Evolutionary conservation across 148 eudicot species (phyloP).

Genomic region (Suaeda aralocaspica): DNA sequence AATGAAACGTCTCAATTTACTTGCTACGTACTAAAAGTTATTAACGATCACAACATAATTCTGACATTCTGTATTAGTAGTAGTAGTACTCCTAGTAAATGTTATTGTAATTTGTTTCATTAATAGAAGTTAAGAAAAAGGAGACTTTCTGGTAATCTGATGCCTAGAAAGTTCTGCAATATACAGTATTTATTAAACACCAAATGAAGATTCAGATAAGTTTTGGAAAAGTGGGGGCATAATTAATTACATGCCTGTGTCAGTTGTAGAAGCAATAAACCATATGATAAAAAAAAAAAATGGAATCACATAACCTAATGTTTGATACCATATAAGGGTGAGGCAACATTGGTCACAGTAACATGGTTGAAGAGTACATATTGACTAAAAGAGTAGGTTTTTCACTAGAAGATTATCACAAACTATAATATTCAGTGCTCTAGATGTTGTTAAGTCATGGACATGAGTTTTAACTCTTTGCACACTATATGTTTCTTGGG

Average conservation of each 20-base stretch:
- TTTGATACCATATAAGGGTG: conserved; percentile 24
- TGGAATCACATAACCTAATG: conserved; percentile 16
- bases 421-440: conserved; percentile 37
- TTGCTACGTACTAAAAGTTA: background rate
- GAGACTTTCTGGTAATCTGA: conserved; percentile 21
- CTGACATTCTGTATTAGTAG: no score
- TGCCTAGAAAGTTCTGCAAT: conserved; percentile 16
- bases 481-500: background rate
- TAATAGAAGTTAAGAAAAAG: conserved; percentile 12
- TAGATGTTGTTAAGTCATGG: conserved; percentile 56
- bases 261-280: conserved; percentile 1
- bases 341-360: conserved; percentile 17
- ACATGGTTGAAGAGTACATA: conserved; percentile 19
- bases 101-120: background rate
- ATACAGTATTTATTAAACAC: conserved; percentile 1
- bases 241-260: conserved; percentile 25
- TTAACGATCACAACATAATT: background rate
- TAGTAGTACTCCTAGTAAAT: background rate
- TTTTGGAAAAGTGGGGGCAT: conserved; percentile 18
- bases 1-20: no score
- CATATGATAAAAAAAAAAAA: conserved; percentile 3
- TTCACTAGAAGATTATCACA: conserved; percentile 15
- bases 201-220: conserved; percentile 16
- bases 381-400: conserved; percentile 20
- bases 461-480: conserved; percentile 12